Base-by-base conservation (phyloP, 106 monocot genomes). In the Dioscorea dumetorum region DNA sequence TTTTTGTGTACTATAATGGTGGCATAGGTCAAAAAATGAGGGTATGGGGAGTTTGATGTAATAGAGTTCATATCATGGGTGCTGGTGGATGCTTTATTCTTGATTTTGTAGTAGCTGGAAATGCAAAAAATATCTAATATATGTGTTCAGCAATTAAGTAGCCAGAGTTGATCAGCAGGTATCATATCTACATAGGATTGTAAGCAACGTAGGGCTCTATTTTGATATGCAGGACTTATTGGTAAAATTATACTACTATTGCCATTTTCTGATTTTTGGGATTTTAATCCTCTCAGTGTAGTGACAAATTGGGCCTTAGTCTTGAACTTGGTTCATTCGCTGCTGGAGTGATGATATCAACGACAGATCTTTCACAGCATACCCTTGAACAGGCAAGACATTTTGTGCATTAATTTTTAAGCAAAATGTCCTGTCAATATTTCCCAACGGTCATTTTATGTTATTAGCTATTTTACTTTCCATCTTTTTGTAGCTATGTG, bases 301-400 rank as follows among this genome's bases (percentile, higher is more conserved):
- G 95, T 77, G 95, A 95, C 65, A 91, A 91, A 74, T 75, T 95
- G 78, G 95, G 95, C 60, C 72, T 95, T 23, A 95, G 95, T 81
- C 83, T 95, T 83, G 95, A 95, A 70, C 77, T 95, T 77, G 95
- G 95, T 62, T 91, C 94, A 24, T 95, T 95, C 72, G 90, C 90
- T 62, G 91, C 94, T 31, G 94, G 94, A 33, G 90, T 95, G 63
- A 95, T 91, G 91, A 95, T 95, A 72, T 88, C 95, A 21, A 91
- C 95, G 18, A 95, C 91, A 33, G 95, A 95, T 68, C 82, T 91
- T 84, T 70, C 95, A 73, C 91, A 91, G 33, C 95, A 95, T 73
- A 95, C 91, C 12, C 91, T 95, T 61, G 91, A 91, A 78, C 95
- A 95, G 76, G 95, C 91, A 76, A 68, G 77, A 48, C 13, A 7